These are phyloP conservation scores for Cadophora malorum DNA, from an alignment of 2,329 filamentous ascomycete genomes.

Conservation along the genomic window DNA sequence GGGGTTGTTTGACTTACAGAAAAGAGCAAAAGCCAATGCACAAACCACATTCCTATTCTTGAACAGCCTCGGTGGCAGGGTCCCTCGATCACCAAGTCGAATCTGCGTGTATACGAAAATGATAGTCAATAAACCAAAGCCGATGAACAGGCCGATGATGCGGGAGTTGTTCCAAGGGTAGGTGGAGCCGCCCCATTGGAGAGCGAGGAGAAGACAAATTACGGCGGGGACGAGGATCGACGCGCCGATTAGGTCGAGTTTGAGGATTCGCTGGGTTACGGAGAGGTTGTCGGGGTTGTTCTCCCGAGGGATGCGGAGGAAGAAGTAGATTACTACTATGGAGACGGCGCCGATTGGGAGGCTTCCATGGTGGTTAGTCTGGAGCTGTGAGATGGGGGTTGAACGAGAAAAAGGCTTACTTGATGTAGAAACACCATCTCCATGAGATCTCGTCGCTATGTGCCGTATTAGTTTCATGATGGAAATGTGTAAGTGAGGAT, in stretches of 20 bases:
- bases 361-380: slow-evolving; percentile 26
- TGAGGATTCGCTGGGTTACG: slow-evolving; percentile 36
- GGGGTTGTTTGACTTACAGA: slow-evolving; percentile 21
- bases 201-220: slow-evolving; percentile 48
- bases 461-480: slow-evolving; percentile 24
- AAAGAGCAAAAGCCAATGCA: slow-evolving; percentile 35
- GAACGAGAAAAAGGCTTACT: slow-evolving; percentile 21
- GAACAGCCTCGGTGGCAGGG: slow-evolving; percentile 49
- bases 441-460: slow-evolving; percentile 38
- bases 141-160: slow-evolving; percentile 47
- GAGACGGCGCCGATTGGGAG: slow-evolving; percentile 47
- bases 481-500: background rate
- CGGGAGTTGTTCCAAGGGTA: slow-evolving; percentile 46
- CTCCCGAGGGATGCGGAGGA: slow-evolving; percentile 51
- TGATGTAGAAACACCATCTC: slow-evolving; percentile 43
- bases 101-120: slow-evolving; percentile 46
- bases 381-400: background rate
- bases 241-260: slow-evolving; percentile 48
- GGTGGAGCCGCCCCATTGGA: slow-evolving; percentile 50
- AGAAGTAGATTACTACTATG: slow-evolving; percentile 48
- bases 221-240: slow-evolving; percentile 47
- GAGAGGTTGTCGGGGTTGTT: slow-evolving; percentile 38
- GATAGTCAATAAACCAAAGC: slow-evolving; percentile 42
- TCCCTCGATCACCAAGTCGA: slow-evolving; percentile 43
- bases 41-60: slow-evolving; percentile 36